These are phyloP conservation scores for Vaccinium myrtillus DNA, from an alignment of 148 eudicot genomes.

Conservation along the genomic window DNA sequence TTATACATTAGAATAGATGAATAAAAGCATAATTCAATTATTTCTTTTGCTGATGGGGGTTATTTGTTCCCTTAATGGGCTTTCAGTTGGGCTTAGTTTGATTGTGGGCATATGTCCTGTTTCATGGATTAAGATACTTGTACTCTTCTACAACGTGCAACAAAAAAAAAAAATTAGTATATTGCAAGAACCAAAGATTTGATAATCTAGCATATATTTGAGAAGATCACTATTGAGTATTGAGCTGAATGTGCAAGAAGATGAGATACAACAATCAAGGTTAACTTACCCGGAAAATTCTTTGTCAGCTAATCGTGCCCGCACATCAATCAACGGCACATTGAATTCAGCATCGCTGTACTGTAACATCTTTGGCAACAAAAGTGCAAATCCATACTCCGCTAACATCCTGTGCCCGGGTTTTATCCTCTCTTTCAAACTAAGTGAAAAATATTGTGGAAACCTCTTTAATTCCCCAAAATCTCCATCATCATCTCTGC, in stretches of 20 bases:
- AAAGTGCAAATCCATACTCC: conserved; percentile 53
- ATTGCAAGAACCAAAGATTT: conserved; percentile 12
- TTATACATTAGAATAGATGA: neutral
- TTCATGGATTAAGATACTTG: too few relatives aligned
- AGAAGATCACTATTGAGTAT: neutral
- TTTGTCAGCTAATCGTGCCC: conserved; percentile 29
- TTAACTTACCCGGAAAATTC: conserved; percentile 20
- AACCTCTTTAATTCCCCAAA: conserved; percentile 65
- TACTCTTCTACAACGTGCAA: too few relatives aligned
- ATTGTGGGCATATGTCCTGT: too few relatives aligned
- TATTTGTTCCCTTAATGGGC: too few relatives aligned
- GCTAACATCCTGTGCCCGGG: conserved; percentile 50
- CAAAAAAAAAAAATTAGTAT: neutral
- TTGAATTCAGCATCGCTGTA: conserved; percentile 77
- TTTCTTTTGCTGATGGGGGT: too few relatives aligned
- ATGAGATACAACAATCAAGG: neutral
- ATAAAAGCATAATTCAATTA: neutral
- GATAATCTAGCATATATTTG: conserved; percentile 1
- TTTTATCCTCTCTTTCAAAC: conserved; percentile 80
- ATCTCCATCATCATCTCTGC: conserved; percentile 70
- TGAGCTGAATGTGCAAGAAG: conserved; percentile 3
- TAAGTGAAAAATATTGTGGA: conserved; percentile 88
- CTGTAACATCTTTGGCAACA: conserved; percentile 70
- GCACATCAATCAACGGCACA: conserved; percentile 52
- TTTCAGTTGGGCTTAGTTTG: too few relatives aligned